Base-by-base conservation (phyloP, 352 stramenopile species). In the Globisporangium cylindrosporum region DNA sequence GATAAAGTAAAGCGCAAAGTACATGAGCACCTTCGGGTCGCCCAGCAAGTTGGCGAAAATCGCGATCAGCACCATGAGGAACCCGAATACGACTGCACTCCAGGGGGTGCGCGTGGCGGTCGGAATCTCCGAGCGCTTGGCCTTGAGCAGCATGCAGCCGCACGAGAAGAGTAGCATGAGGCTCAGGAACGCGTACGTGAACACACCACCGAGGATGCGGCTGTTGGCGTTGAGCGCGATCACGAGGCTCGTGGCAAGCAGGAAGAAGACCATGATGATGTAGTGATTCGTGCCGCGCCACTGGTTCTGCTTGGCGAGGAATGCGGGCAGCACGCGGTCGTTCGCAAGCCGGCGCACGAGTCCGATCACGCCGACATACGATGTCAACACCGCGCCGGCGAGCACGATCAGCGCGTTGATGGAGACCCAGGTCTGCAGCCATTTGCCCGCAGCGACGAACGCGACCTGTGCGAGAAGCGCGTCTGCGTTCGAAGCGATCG, bases 321-420 rank as follows among this genome's bases (percentile, higher is more conserved):
- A 89, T 5, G 71, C 66, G 3, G 81, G 82, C 70, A 90, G 53
- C 8, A 86, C 76, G 32, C 79, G 79, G 63, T 97, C 89, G 57
- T 80, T 79, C 1, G 86, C 81, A 69, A 97, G 84, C 10, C 89
- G 76, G 20, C 80, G 68, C 59, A 95, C 82, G 22, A 89, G 75
- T 20, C 80, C 90, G 48, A 73, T 90, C 46, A 97, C 95, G 32
- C 80, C 80, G 10, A 88, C 76, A 62, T 94, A 97, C 24, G 88
- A 84, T 0, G 90, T 97, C 41, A 97, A 68, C 1, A 97, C 82
- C 0, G 86, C 89, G 10, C 89, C 90, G 8, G 73, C 78, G n/a
- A 97, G 74, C 18, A 97, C 90, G 22, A 97, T 69, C 60, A 97
- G 96, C 3, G 90, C 90, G 27, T 97, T 90, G 12, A 97, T 43